Percentiles rank a stretch among this genome's conserved stretches.
Evolutionary conservation across 140 eudicot species (phyloP).

Genomic region (Senecio squalidus): DNA sequence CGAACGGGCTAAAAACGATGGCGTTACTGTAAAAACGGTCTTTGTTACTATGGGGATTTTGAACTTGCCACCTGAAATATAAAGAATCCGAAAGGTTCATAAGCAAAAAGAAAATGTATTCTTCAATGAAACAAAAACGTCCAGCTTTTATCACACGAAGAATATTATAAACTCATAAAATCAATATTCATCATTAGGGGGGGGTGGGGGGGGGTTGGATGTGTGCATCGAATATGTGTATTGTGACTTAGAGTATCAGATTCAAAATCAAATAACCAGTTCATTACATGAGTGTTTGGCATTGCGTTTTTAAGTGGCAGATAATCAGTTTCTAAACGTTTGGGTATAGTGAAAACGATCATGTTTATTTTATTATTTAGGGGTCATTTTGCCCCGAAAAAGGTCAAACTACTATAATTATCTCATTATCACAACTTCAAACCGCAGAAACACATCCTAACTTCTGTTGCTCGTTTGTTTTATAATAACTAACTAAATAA

Average conservation of each 20-base stretch:
- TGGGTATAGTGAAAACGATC: not conserved
- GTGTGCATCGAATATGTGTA: no score
- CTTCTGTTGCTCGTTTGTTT: no score
- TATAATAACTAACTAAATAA: no score
- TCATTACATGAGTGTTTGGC: not conserved
- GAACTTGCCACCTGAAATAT: constrained; percentile 32
- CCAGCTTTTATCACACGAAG: not conserved
- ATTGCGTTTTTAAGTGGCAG: not conserved
- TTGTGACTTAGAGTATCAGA: no score
- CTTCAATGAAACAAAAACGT: not conserved
- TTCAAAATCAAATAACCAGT: no score
- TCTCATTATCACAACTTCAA: no score
- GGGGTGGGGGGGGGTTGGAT: no score
- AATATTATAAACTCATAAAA: not conserved
- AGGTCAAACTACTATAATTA: no score
- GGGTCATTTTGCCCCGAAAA: no score
- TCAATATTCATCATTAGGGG: not conserved
- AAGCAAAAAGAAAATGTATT: not conserved
- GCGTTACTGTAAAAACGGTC: constrained; percentile 18
- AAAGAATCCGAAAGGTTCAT: not conserved
- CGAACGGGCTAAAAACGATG: constrained; percentile 18
- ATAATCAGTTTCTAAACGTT: not conserved
- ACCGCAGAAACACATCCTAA: no score
- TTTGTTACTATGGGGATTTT: constrained; percentile 17
- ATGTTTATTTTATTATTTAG: not conserved